Percentiles rank a stretch among this genome's conserved stretches.
These are phyloP conservation scores for Zygosaccharomyces sapae DNA, from an alignment of 1,139 yeast genomes.

Conservation along the genomic window DNA sequence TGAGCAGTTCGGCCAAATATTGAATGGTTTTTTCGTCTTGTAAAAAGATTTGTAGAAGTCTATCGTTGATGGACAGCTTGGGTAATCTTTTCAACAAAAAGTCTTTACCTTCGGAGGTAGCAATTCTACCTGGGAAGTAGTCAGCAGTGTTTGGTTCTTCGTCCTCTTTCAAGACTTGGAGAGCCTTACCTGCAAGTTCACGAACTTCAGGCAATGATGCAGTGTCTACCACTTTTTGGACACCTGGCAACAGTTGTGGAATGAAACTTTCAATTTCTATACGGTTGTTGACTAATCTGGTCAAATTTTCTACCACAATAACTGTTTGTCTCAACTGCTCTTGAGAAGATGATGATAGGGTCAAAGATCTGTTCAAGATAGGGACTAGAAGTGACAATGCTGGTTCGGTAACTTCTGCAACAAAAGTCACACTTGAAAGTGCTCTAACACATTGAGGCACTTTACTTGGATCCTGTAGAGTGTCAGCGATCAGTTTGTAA, in stretches of 20 bases:
- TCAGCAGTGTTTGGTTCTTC: slow-evolving; percentile 48
- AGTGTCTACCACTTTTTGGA: slow-evolving; percentile 77
- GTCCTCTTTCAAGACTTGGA: slow-evolving; percentile 75
- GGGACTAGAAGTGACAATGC: slow-evolving; percentile 88
- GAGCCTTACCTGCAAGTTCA: slow-evolving; percentile 85
- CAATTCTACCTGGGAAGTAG: slow-evolving; percentile 70
- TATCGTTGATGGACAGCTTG: slow-evolving; percentile 21
- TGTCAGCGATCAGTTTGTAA: slow-evolving; percentile 77
- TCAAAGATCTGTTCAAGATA: slow-evolving; percentile 84
- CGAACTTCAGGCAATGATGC: slow-evolving; percentile 97
- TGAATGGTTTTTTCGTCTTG: slow-evolving; percentile 41
- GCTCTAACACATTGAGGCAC: slow-evolving; percentile 88
- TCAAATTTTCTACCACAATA: slow-evolving; percentile 90
- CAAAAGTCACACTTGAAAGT: slow-evolving; percentile 90
- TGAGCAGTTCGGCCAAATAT: slow-evolving; percentile 56
- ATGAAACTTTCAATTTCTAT: slow-evolving; percentile 85
- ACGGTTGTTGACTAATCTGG: slow-evolving; percentile 91
- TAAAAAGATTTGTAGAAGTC: slow-evolving; percentile 23
- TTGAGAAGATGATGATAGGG: slow-evolving; percentile 78
- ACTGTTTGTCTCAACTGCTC: slow-evolving; percentile 96
- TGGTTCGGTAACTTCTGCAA: slow-evolving; percentile 97
- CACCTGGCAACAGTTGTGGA: slow-evolving; percentile 85
- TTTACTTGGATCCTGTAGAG: slow-evolving; percentile 83
- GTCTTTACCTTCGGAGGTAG: slow-evolving; percentile 50
- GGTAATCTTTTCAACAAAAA: slow-evolving; percentile 42